phyloP scores from a whole-genome alignment of 2,329 filamentous ascomycete species.

The Orbilia ellipsospora region DNA sequence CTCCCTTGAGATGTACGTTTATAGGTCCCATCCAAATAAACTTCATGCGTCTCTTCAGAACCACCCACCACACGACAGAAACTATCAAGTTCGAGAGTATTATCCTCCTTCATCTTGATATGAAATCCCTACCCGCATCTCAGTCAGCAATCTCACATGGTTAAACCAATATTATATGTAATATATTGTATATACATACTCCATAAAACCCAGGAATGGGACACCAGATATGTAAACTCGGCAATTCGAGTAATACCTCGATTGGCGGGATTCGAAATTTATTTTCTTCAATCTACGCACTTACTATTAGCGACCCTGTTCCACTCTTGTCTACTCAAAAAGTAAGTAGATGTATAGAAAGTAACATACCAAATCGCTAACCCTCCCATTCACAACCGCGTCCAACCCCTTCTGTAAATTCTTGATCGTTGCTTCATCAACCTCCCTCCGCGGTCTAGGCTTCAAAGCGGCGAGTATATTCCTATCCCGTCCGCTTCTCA shows the following conservation, averaged over 20 bases:
- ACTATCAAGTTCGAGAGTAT: slow-evolving; percentile 35
- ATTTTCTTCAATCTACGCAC: slow-evolving; percentile 18
- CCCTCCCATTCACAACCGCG: slow-evolving; percentile 30
- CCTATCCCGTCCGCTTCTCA: slow-evolving; percentile 17
- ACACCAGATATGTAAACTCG: slow-evolving; percentile 27
- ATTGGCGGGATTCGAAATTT: slow-evolving; percentile 31
- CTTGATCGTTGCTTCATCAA: slow-evolving; percentile 19
- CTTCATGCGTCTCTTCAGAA: slow-evolving; percentile 28
- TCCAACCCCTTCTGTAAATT: slow-evolving; percentile 41
- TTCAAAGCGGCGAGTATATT: slow-evolving; percentile 36
- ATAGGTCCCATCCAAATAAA: slow-evolving; percentile 33
- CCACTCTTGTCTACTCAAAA: no score
- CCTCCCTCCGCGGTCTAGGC: slow-evolving; percentile 3
- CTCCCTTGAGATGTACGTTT: slow-evolving; percentile 19
- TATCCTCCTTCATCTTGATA: slow-evolving; percentile 25
- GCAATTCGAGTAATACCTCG: slow-evolving; percentile 34
- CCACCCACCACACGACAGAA: slow-evolving; percentile 45
- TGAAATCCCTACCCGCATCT: slow-evolving; percentile 36
- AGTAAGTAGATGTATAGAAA: not conserved
- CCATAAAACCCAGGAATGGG: slow-evolving; percentile 50
- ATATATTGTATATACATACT: slow-evolving; percentile 7
- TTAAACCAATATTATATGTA: not conserved
- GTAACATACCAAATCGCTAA: slow-evolving; percentile 21
- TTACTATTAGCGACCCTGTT: not conserved
- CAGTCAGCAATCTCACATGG: not conserved